These are phyloP conservation scores for Senna siamea DNA, from an alignment of 306 rosid genomes.

Conservation along the genomic window DNA sequence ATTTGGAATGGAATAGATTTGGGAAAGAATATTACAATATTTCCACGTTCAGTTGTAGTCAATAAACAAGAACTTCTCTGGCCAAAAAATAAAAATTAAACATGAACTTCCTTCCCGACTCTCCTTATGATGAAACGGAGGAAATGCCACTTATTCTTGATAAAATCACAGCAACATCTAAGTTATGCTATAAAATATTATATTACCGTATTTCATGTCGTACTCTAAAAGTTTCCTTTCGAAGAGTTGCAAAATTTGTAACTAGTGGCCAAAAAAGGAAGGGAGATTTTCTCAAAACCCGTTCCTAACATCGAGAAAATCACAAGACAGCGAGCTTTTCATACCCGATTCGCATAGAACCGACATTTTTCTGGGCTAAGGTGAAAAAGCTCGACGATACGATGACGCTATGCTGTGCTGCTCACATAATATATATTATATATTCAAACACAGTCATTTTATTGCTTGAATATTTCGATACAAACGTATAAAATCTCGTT, in stretches of 20 bases:
- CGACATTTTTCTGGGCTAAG: neutral
- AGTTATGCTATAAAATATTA: too few relatives aligned
- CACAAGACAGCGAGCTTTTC: neutral
- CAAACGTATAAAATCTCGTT: constrained; percentile 17
- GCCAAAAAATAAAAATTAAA: too few relatives aligned
- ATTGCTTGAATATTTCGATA: constrained; percentile 30
- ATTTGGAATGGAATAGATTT: neutral
- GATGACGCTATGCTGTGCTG: neutral
- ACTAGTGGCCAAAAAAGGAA: neutral
- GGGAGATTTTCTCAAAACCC: neutral
- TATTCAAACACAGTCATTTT: constrained; percentile 12
- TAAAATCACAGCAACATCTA: neutral
- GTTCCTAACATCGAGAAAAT: neutral
- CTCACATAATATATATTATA: neutral
- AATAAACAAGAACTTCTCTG: too few relatives aligned
- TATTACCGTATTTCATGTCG: neutral
- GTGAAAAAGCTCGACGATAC: neutral
- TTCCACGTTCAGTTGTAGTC: neutral
- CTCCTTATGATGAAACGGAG: too few relatives aligned
- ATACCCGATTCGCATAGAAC: neutral
- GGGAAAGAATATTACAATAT: neutral
- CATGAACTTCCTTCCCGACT: too few relatives aligned
- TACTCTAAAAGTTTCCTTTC: neutral
- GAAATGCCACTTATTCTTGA: neutral
- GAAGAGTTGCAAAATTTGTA: neutral